Evolutionary conservation across 352 stramenopile species (phyloP).

Genomic region (Phytophthora podocarpi): DNA sequence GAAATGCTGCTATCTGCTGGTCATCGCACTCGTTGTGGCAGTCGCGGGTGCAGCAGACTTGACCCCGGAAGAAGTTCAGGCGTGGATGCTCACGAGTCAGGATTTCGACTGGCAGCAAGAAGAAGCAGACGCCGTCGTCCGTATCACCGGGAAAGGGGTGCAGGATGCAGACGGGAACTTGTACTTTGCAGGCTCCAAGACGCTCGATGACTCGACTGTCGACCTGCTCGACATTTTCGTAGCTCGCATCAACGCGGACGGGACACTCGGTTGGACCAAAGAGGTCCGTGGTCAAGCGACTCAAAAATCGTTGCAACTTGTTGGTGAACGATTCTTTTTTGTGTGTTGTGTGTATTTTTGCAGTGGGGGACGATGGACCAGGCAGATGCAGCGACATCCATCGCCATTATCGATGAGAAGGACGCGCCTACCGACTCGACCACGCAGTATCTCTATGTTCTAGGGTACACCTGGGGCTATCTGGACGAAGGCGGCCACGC

Average conservation of each 20-base stretch:
- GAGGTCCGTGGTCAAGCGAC: too few relatives aligned
- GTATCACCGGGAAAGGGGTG: slow-evolving; percentile 42
- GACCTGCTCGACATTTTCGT: slow-evolving; percentile 63
- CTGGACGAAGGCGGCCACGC: slow-evolving; percentile 75
- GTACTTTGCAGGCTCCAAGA: slow-evolving; percentile 71
- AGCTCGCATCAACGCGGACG: slow-evolving; percentile 46
- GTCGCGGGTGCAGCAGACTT: slow-evolving; percentile 15
- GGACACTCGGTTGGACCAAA: slow-evolving; percentile 54
- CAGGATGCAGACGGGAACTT: slow-evolving; percentile 47
- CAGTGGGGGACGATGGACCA: slow-evolving; percentile 64
- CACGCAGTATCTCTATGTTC: slow-evolving; percentile 56
- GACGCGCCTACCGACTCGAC: slow-evolving; percentile 1
- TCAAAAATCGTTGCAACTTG: too few relatives aligned
- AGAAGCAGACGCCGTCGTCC: slow-evolving; percentile 38
- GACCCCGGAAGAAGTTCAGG: slow-evolving; percentile 41
- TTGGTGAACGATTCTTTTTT: too few relatives aligned
- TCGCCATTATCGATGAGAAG: slow-evolving; percentile 61
- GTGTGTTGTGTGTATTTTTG: background rate
- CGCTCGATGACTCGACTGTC: slow-evolving; percentile 23
- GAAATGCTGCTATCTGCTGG: background rate
- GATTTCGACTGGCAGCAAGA: slow-evolving; percentile 64
- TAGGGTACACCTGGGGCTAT: slow-evolving; percentile 69
- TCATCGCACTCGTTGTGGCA: background rate
- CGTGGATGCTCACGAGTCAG: slow-evolving; percentile 44
- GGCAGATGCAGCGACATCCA: slow-evolving; percentile 56